Conservation (phyloP, 345 rosid genomes). For the Chamaenerion angustifolium region DNA sequence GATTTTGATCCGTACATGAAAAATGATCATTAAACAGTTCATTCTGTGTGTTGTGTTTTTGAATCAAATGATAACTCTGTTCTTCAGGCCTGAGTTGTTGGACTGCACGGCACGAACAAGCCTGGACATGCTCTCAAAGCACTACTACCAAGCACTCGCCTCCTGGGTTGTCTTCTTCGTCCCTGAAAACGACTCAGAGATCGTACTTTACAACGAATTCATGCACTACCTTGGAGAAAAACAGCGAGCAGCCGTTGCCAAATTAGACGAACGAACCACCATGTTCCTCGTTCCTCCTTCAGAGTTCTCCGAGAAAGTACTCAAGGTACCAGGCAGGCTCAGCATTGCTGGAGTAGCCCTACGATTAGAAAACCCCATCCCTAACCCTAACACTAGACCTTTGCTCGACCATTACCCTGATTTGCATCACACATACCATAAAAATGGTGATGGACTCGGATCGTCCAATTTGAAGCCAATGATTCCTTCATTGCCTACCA, state of each 20-base stretch:
- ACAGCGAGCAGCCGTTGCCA: slow-evolving; percentile 91
- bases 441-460: too few species aligned
- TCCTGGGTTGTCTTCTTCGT: slow-evolving; percentile 93
- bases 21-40: too few species aligned
- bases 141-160: slow-evolving; percentile 84
- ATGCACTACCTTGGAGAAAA: slow-evolving; percentile 91
- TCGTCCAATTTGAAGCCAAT: too few species aligned
- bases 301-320: slow-evolving; percentile 79
- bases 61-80: too few species aligned
- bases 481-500: too few species aligned
- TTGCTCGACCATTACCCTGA: too few species aligned
- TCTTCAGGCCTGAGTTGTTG: slow-evolving; percentile 73
- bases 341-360: slow-evolving; percentile 90
- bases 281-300: slow-evolving; percentile 96
- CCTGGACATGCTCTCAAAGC: slow-evolving; percentile 88
- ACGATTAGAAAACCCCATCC: slow-evolving; percentile 43
- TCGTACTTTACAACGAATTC: slow-evolving; percentile 69
- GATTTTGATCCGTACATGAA: too few species aligned
- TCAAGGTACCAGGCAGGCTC: slow-evolving; percentile 83
- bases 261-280: slow-evolving; percentile 77
- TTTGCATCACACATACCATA: too few species aligned
- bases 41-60: too few species aligned
- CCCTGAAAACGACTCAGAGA: slow-evolving; percentile 82
- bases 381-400: slow-evolving; percentile 29
- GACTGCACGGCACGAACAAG: slow-evolving; percentile 97